phyloP scores from a whole-genome alignment of 2,329 filamentous ascomycete genomes.

The Neopestalotiopsis sp. region DNA sequence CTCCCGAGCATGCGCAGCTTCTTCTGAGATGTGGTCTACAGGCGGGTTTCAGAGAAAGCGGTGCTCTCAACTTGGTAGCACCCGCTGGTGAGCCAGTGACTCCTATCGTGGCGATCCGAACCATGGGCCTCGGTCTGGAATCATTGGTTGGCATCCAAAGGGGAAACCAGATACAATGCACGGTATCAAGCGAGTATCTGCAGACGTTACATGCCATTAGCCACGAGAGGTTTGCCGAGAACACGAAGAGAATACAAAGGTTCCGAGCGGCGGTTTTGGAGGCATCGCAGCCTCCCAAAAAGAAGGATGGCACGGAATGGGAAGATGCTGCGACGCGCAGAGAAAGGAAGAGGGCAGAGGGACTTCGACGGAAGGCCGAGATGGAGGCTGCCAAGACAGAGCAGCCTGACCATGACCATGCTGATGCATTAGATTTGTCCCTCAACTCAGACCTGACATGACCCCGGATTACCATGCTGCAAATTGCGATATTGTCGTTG shows the following conservation, averaged over 20 bases:
- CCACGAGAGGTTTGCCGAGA: slow-evolving; percentile 77
- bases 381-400: slow-evolving; percentile 32
- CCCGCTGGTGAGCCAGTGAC: slow-evolving; percentile 43
- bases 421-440: slow-evolving; percentile 25
- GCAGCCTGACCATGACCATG: slow-evolving; percentile 24
- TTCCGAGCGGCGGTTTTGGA: slow-evolving; percentile 61
- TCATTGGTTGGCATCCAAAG: slow-evolving; percentile 72
- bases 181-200: slow-evolving; percentile 74
- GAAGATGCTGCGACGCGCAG: slow-evolving; percentile 58
- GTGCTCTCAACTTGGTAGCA: slow-evolving; percentile 70
- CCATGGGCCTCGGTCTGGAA: slow-evolving; percentile 82
- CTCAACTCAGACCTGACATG: slow-evolving; percentile 32
- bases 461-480: slow-evolving; percentile 11
- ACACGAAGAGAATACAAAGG: slow-evolving; percentile 68
- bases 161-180: slow-evolving; percentile 44
- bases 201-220: slow-evolving; percentile 69
- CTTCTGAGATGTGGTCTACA: slow-evolving; percentile 77
- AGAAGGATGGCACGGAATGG: slow-evolving; percentile 52
- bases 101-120: slow-evolving; percentile 85
- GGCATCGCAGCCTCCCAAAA: slow-evolving; percentile 34
- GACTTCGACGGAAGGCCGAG: slow-evolving; percentile 57
- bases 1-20: slow-evolving; percentile 74
- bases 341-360: slow-evolving; percentile 64
- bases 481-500: neutral
- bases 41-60: slow-evolving; percentile 89